Evolutionary conservation across 768 basidiomycete genomes (phyloP), one percentile per base, ranked within the genome.

Genomic region (Russula compacta): DNA sequence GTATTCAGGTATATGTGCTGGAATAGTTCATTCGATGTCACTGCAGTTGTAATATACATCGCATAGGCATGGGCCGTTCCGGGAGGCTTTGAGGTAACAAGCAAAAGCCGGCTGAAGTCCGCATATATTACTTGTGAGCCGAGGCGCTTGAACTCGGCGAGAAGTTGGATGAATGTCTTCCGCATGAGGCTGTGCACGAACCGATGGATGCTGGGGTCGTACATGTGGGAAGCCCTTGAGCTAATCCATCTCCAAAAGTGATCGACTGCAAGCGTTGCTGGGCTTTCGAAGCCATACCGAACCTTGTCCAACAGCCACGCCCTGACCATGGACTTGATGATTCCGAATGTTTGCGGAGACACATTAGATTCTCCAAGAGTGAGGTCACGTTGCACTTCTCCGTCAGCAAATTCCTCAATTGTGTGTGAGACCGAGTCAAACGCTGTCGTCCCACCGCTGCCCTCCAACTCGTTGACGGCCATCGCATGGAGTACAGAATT

Each of bases 221-320:
- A 95, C 77, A 98, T 83, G 60, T 86, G 81, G 17, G 94, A 89
- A 6, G 85, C 79, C 47, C 81, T 84, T 2, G 92, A 92, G 71
- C 86, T 89, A 65, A 97, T 81, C 97, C 97, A 99, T 46, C 97
- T 80, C 93, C 95, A 98, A 75, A 98, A 98, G 73, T 98, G 94
- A 68, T 95, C 90, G 55, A 97, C 81, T 3, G 85, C 83, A 3
- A 89, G 68, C 2, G 81, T 79, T 0, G 89, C 85, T 0, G 86
- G 84, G 60, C 83, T 82, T 14, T 81, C 79, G 36, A 81, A 82
- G 65, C 85, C 80, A 63, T 80, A 76, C 65, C 83, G 83, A 54
- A 92, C 83, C 68, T 89, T 87, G 71, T 98, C 92, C 29, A 93
- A 78, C 47, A 94, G 82, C 97, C 97, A 98, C 0, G 79, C 74